A percentile compares a stretch with the other conserved stretches of the same genome.
Evolutionary conservation across 305 asterid genomes (phyloP).

Genomic region (Solanum hybrid): DNA sequence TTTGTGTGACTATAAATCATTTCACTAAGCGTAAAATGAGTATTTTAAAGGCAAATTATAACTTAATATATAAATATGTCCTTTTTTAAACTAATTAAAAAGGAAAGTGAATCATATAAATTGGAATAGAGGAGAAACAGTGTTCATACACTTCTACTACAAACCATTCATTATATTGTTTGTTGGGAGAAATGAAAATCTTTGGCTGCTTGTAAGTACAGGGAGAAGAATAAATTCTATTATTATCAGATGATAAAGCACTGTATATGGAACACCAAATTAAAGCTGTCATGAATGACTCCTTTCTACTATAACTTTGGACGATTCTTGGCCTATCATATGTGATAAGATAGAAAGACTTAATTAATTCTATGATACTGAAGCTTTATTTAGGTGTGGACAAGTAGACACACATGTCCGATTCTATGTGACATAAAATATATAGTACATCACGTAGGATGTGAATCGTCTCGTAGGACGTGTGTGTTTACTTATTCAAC

Average conservation of each 20-base stretch:
- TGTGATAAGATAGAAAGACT: background rate
- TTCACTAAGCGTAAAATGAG: background rate
- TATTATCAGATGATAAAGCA: background rate
- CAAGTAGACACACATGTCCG: rapidly evolving
- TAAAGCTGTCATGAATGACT: background rate
- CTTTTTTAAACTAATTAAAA: too few species aligned
- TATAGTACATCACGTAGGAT: too few species aligned
- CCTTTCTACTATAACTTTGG: background rate
- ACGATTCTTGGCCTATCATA: background rate
- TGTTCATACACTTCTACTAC: background rate
- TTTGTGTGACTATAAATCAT: background rate
- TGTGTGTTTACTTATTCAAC: too few species aligned
- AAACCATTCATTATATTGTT: background rate
- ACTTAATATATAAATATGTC: background rate
- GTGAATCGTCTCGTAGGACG: too few species aligned
- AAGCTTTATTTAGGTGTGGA: background rate
- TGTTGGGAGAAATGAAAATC: background rate
- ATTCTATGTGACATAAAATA: background rate
- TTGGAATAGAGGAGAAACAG: background rate
- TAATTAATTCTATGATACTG: too few species aligned
- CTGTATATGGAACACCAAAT: background rate
- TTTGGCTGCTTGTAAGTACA: background rate
- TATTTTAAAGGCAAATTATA: too few species aligned
- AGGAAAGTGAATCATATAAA: background rate
- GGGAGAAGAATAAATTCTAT: background rate